These are phyloP conservation scores for Symbiodinium pilosum DNA, from an alignment of 73 alveolate genomes.

Conservation along the genomic window DNA sequence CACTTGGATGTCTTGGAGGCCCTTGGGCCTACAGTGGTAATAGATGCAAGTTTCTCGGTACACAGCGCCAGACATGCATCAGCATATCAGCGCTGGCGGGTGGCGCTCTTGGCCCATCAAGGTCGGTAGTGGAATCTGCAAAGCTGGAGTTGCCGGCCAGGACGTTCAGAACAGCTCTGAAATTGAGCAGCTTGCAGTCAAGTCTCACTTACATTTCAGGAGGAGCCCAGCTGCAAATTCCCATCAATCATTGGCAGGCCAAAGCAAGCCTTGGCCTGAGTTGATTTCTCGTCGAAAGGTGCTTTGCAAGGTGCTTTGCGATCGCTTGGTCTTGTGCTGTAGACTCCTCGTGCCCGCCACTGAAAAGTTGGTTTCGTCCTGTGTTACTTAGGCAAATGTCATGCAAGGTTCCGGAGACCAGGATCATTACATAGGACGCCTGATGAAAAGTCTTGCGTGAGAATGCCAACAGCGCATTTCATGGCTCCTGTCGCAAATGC, in stretches of 20 bases:
- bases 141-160: conserved; percentile 92
- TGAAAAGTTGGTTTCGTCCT: background rate
- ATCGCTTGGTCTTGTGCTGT: background rate
- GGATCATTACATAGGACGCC: conserved; percentile 19
- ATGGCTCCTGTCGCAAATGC: conserved; percentile 96
- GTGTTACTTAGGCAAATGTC: conserved; percentile 32
- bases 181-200: background rate
- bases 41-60: background rate
- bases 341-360: background rate
- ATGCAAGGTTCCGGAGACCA: conserved; percentile 85
- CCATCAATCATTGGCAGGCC: conserved; percentile 86
- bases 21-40: conserved; percentile 3
- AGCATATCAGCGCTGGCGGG: too few relatives aligned
- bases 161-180: background rate
- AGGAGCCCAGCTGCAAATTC: conserved; percentile 51
- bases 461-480: too few relatives aligned
- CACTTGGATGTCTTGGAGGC: too few relatives aligned
- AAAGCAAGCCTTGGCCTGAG: conserved; percentile 23
- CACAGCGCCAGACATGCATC: background rate
- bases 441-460: background rate
- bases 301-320: too few relatives aligned
- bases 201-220: background rate
- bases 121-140: conserved; percentile 91
- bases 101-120: too few relatives aligned
- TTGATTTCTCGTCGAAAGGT: too few relatives aligned